Evolutionary conservation across 192 early-diverging fungal genomes (phyloP).

Genomic region (Coemansia sp.): DNA sequence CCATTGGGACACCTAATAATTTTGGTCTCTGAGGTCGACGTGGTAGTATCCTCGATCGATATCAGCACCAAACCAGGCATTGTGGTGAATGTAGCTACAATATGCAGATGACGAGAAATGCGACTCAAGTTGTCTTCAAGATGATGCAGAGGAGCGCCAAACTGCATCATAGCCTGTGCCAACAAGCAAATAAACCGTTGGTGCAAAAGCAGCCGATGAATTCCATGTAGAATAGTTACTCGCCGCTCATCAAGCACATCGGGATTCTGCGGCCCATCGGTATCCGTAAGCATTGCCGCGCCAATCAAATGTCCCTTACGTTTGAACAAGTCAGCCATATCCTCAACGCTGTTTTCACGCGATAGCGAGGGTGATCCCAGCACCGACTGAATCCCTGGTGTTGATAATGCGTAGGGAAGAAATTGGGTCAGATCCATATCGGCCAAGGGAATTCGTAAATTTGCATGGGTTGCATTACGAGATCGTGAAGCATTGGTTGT

Average conservation of each 20-base stretch:
- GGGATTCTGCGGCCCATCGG: not conserved
- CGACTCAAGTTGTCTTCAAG: conserved; percentile 60
- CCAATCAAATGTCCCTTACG: conserved; percentile 4
- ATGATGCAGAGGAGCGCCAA: conserved; percentile 63
- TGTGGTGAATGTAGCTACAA: conserved; percentile 61
- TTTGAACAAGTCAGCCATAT: conserved; percentile 16
- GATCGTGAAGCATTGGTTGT: too few species aligned
- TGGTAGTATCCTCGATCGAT: conserved; percentile 62
- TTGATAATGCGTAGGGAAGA: conserved; percentile 25
- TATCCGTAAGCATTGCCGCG: not conserved
- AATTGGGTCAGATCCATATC: conserved; percentile 25
- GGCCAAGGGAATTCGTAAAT: conserved; percentile 6
- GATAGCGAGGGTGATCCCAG: conserved; percentile 13
- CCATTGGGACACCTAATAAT: conserved; percentile 59
- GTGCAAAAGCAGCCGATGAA: conserved; percentile 56
- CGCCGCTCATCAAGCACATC: conserved; percentile 12
- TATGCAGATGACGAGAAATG: conserved; percentile 54
- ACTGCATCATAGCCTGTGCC: conserved; percentile 63
- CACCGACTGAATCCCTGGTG: conserved; percentile 18
- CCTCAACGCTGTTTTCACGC: conserved; percentile 9
- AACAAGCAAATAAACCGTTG: conserved; percentile 60
- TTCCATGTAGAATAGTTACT: conserved; percentile 13
- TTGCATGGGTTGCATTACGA: not conserved
- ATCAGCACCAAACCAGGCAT: conserved; percentile 65
- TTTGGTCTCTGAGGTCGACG: conserved; percentile 69